Conservation (phyloP, 129 eudicot genomes). For the Sambucus nigra region DNA sequence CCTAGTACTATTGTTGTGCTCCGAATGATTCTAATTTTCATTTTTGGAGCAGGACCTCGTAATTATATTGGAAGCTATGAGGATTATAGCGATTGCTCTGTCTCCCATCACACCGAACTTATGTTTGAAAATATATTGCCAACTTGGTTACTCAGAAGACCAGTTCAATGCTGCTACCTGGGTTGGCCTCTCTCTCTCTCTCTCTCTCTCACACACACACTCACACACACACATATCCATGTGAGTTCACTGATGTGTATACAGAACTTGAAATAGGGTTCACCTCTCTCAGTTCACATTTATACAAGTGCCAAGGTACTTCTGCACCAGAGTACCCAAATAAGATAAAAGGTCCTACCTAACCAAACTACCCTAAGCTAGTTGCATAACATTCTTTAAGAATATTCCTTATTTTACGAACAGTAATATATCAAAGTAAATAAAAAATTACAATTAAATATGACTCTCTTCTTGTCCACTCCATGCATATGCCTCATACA, state of each 20-base stretch:
- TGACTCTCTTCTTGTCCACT: too few species aligned
- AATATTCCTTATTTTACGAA: too few species aligned
- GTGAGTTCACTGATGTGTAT: background rate
- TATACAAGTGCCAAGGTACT: too few species aligned
- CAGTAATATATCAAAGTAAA: too few species aligned
- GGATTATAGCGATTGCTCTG: constrained; percentile 86
- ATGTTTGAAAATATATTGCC: constrained; percentile 58
- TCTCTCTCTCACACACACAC: background rate
- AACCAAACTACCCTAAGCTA: too few species aligned
- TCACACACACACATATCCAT: background rate
- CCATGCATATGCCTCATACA: too few species aligned
- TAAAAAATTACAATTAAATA: too few species aligned
- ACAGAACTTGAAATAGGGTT: background rate
- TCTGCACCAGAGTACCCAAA: too few species aligned
- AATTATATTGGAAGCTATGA: constrained; percentile 77
- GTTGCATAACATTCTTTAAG: too few species aligned
- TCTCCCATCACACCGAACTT: constrained; percentile 74
- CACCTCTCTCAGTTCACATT: too few species aligned
- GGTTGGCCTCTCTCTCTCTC: constrained; percentile 39
- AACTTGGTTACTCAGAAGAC: constrained; percentile 86
- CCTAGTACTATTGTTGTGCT: background rate
- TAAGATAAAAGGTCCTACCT: too few species aligned
- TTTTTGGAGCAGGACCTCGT: constrained; percentile 65
- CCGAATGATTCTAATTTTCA: background rate
- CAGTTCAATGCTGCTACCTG: constrained; percentile 67